phyloP scores from a whole-genome alignment of 805 yeast species.

The Candida ovalis region DNA sequence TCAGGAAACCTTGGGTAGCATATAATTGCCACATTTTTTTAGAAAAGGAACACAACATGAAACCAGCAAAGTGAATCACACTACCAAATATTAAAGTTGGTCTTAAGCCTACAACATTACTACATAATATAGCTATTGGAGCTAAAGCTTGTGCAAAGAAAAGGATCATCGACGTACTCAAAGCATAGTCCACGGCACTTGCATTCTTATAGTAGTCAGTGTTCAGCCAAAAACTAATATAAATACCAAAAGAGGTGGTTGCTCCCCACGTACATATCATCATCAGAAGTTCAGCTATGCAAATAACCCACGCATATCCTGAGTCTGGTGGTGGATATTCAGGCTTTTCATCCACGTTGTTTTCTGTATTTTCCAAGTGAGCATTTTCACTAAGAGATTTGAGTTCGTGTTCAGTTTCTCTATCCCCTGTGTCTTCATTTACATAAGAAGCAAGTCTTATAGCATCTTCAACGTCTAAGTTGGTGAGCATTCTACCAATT shows the following conservation, averaged over 20 bases:
- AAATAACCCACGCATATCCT: constrained; percentile 59
- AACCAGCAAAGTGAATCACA: constrained; percentile 42
- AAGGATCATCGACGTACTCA: constrained; percentile 46
- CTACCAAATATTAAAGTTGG: constrained; percentile 34
- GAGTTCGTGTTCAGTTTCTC: not conserved
- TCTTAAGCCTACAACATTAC: constrained; percentile 17
- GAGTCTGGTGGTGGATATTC: constrained; percentile 39
- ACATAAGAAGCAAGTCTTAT: constrained; percentile 13
- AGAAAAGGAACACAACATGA: constrained; percentile 49
- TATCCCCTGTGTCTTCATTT: not conserved
- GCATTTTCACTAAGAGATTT: constrained; percentile 2
- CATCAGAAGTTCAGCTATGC: constrained; percentile 40
- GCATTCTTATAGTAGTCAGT: constrained; percentile 49
- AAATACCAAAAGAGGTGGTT: constrained; percentile 57
- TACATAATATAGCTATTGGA: constrained; percentile 17
- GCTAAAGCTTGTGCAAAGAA: constrained; percentile 22
- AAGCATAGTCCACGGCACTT: constrained; percentile 50
- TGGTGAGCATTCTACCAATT: constrained; percentile 19
- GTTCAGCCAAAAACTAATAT: constrained; percentile 48
- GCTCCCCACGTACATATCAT: constrained; percentile 62
- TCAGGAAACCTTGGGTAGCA: constrained; percentile 48
- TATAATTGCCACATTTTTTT: constrained; percentile 47
- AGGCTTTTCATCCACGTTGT: constrained; percentile 19
- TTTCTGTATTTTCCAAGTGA: not conserved
- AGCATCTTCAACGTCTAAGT: constrained; percentile 23